Evolutionary conservation across 2,329 filamentous ascomycete genomes (phyloP), one percentile per base, ranked within the genome.

Genomic region (Colletotrichum simmondsii): DNA sequence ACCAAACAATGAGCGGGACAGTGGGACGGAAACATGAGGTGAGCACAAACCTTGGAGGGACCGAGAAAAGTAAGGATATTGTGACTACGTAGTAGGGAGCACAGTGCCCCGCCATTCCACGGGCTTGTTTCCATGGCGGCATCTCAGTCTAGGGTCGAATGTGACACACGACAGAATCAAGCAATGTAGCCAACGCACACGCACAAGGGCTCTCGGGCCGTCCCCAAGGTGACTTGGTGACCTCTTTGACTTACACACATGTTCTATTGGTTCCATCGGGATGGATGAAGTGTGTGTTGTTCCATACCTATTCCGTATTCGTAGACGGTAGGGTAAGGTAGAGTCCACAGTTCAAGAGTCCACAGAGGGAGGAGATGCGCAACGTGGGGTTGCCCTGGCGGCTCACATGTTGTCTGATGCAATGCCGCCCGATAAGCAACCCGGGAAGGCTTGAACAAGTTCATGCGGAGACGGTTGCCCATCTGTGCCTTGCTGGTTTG

Each of bases 351-450:
- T 65, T 42, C 16, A 35, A 32, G 22, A 49, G 53, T 32, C 49
- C 60, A 62, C 26, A 53, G 30, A 64, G 28, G 8, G 54, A 10
- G 53, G 54, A 10, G 58, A 69, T 65, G 66, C 26, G 14, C 52
- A 52, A 46, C 70, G 56, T 71, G 67, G 71, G 71, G 71, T 65
- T 65, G 66, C 66, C 66, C 56, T 35, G 66, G 70, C 54, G 66
- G 59, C 35, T n/a, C 63, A 30, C 53, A 35, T 12, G 61, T 64
- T 64, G 61, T 54, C 22, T 54, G 61, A 64, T 26, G 46, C 49
- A 54, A 49, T 64, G 61, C 61, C 61, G 49, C 46, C 46, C 30
- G 49, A 54, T 54, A 54, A 64, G 53, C 54, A 59, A 58, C 56
- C 49, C 30, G 54, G 42, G 61, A 46, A 35, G 57, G 49, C 62